These are phyloP conservation scores for Ceratobasidium sp. DNA, from an alignment of 1,284 basidiomycete species.

Conservation along the genomic window DNA sequence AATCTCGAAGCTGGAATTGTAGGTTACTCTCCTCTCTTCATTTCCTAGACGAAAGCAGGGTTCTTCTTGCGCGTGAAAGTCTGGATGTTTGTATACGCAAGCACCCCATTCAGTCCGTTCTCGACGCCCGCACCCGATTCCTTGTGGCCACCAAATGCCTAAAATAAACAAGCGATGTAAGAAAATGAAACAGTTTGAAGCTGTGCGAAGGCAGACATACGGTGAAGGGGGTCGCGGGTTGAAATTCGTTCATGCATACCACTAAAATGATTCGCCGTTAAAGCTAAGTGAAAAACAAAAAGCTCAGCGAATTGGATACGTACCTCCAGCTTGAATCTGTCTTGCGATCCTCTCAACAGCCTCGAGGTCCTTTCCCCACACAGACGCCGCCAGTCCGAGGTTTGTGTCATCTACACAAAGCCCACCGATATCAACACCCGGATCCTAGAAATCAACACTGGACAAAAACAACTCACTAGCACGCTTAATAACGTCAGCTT, in stretches of 20 bases:
- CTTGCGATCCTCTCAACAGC: conserved; percentile 26
- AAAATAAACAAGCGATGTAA: neutral
- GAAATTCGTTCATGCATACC: conserved; percentile 20
- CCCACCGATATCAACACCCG: neutral
- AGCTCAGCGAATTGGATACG: neutral
- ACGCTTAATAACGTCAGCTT: conserved; percentile 34
- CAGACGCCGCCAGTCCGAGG: conserved; percentile 19
- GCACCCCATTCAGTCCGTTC: conserved; percentile 13
- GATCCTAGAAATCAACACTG: neutral
- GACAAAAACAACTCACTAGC: conserved; percentile 17
- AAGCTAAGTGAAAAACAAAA: too few species aligned
- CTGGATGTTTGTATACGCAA: conserved; percentile 24
- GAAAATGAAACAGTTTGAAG: neutral
- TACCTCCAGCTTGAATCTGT: conserved; percentile 35
- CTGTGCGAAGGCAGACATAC: neutral
- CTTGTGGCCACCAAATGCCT: conserved; percentile 30
- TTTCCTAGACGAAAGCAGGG: neutral
- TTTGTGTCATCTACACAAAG: conserved; percentile 13
- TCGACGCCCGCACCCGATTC: conserved; percentile 29
- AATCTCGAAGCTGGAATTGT: too few species aligned
- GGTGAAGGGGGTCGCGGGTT: neutral
- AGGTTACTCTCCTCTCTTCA: too few species aligned
- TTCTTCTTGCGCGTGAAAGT: conserved; percentile 25
- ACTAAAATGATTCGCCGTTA: neutral
- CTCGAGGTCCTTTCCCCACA: conserved; percentile 26